Base-by-base conservation (phyloP, 129 eudicot genomes). In the Lactuca saligna region DNA sequence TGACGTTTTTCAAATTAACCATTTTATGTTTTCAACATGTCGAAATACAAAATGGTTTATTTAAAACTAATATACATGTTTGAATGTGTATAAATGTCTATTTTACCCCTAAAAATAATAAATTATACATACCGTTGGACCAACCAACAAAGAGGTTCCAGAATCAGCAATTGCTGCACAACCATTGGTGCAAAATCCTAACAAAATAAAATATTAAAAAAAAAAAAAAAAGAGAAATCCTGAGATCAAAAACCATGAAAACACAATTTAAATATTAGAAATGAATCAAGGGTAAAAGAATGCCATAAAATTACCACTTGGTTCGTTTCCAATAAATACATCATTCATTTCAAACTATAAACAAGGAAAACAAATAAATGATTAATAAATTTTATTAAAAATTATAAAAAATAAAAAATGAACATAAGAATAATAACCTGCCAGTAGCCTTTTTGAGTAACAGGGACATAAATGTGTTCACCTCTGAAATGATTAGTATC, bases 111-210 rank as follows among this genome's bases (percentile, higher is more conserved):
- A 14, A 3, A 42, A 46, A 46, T 46, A 46, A 2, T 17, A 68
- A 50, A 35, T 44, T 59, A 67, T 60, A 83, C 86, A 56, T 89
- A 94, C 99, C 70, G 97, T 89, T 61, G 99, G 99, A 68, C 99
- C 99, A 12, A 94, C 97, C 82, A 94, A 17, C 76, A 94, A 80
- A 59, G 99, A 94, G 58, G 97, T 94, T 66, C 99, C 99, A 71
- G 99, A 94, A 72, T 94, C 99, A 9, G 97, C 99, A 83, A 94
- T 94, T 63, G 97, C 97, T 12, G 96, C 79, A 74, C 99, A 94
- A 46, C 93, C 90, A 44, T 49, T 79, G 20, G 70, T 20, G 79
- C 99, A 94, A 75, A 72, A 89, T 71, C 89, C 99, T 94, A 83
- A 25, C 1, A 25, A 25, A 25, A 25, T 25, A 0, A 25, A 25